phyloP scores from a whole-genome alignment of 345 rosid genomes.

The Linum lewisii region DNA sequence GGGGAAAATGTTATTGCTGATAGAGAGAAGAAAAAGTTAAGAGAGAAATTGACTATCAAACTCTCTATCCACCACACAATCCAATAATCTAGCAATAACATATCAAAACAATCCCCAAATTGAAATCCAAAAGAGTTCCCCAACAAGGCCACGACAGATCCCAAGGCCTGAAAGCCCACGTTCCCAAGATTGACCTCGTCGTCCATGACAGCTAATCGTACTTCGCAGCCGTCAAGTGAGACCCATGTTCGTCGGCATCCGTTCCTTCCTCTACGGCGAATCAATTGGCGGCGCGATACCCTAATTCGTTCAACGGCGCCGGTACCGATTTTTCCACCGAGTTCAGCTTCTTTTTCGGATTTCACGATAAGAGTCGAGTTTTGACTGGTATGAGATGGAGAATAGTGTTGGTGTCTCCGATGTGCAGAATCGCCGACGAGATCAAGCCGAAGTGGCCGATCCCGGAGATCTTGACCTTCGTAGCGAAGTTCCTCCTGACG shows the following conservation, averaged over 20 bases:
- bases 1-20: neutral
- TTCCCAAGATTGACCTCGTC: slow-evolving; percentile 59
- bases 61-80: neutral
- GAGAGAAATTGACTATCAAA: neutral
- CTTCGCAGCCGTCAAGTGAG: slow-evolving; percentile 39
- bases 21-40: neutral
- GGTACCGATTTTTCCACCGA: too few relatives aligned
- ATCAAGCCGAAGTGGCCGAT: slow-evolving; percentile 74
- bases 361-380: too few relatives aligned
- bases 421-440: slow-evolving; percentile 76
- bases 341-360: too few relatives aligned
- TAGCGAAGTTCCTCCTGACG: slow-evolving; percentile 61
- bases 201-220: slow-evolving; percentile 46
- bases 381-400: too few relatives aligned
- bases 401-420: slow-evolving; percentile 54
- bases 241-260: slow-evolving; percentile 27
- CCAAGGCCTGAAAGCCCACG: slow-evolving; percentile 50
- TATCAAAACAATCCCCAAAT: neutral
- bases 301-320: slow-evolving; percentile 52
- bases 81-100: neutral
- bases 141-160: slow-evolving; percentile 59
- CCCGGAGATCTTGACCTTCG: slow-evolving; percentile 36
- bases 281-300: slow-evolving; percentile 83
- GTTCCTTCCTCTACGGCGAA: slow-evolving; percentile 67
- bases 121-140: slow-evolving; percentile 1